Evolutionary conservation across 2,329 filamentous ascomycete species (phyloP), one percentile per base, ranked within the genome.

Genomic region (Microsporum canis): DNA sequence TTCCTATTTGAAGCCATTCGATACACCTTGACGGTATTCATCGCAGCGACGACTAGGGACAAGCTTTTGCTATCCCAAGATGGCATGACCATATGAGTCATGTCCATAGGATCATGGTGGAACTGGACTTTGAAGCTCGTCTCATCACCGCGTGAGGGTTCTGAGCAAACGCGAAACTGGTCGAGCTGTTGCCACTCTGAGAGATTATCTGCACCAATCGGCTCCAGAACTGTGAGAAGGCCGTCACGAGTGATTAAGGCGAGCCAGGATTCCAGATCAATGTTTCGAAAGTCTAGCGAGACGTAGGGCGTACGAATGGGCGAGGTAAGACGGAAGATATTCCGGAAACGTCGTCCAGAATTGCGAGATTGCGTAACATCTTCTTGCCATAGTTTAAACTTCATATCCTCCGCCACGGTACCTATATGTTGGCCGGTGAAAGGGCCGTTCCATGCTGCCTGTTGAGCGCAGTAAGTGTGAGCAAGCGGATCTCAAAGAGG

Each of bases 371-470:
- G 88, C 0, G 86, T 88, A 14, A 88, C 85, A 74, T 96, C 90
- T 76, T 96, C 92, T 63, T 88, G 87, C 92, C 92, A 97, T 65
- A 97, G 81, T 71, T 91, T 89, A 78, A 95, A 90, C 72, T 87
- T 86, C 69, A 92, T 89, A 69, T 96, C 92, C 69, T 92, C 88
- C 64, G 89, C 90, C 63, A 96, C 88, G 60, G 88, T 95, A 61
- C 87, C 91, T 67, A 97, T 79, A 68, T 95, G 84, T 70, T 94
- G 90, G 66, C 94, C 94, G 63, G 94, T 86, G 65, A 89, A 92
- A 0, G 91, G 88, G 0, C 91, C 89, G 61, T 95, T 88, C 91
- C 92, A 97, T 80, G 94, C 89, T 60, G 95, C 85, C 89, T 92
- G 70, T 57, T 55, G 7, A 36, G 17, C 31, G 51, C 31, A 61